These are phyloP conservation scores for Penicillium cinerascens DNA, from an alignment of 495 filamentous ascomycete species.

Conservation along the genomic window DNA sequence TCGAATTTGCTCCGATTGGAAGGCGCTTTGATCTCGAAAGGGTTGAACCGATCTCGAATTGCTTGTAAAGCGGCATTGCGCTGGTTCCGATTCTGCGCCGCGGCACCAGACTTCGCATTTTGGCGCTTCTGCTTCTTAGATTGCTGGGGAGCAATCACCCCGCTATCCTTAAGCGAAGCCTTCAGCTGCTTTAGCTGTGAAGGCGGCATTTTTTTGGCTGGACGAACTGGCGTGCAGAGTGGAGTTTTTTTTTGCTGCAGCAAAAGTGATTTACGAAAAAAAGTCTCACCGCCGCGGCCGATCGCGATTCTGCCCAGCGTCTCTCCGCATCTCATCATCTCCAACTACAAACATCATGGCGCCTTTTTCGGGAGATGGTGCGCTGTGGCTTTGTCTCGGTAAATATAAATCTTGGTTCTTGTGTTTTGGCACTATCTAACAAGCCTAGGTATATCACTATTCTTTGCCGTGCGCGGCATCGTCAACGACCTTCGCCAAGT, in stretches of 20 bases:
- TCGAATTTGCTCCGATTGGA: constrained; percentile 71
- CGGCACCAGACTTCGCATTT: constrained; percentile 59
- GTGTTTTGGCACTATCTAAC: background rate
- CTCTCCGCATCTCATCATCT: constrained; percentile 31
- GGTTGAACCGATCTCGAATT: constrained; percentile 94
- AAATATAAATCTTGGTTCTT: background rate
- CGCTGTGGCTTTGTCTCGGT: constrained; percentile 48
- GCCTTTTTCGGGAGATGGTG: constrained; percentile 37
- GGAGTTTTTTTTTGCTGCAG: constrained; percentile 19
- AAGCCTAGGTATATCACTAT: constrained; percentile 40
- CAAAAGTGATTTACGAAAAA: constrained; percentile 26
- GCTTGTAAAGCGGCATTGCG: constrained; percentile 68
- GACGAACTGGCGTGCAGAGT: constrained; percentile 4
- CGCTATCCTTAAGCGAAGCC: constrained; percentile 78
- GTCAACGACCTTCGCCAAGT: constrained; percentile 43
- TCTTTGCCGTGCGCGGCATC: constrained; percentile 46
- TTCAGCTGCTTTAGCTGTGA: constrained; percentile 97
- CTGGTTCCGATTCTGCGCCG: constrained; percentile 64
- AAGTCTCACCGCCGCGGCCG: constrained; percentile 32
- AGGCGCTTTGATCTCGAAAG: constrained; percentile 83
- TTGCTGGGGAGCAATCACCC: constrained; percentile 81
- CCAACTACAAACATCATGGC: constrained; percentile 28
- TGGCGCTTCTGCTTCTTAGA: constrained; percentile 87
- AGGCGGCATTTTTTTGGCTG: constrained; percentile 66
- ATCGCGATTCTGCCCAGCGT: constrained; percentile 32